A percentile compares a stretch with the other conserved stretches of the same genome.
These are phyloP conservation scores for Dryadomyces quercus-mongolicae DNA, from an alignment of 2,329 filamentous ascomycete species.

Conservation along the genomic window DNA sequence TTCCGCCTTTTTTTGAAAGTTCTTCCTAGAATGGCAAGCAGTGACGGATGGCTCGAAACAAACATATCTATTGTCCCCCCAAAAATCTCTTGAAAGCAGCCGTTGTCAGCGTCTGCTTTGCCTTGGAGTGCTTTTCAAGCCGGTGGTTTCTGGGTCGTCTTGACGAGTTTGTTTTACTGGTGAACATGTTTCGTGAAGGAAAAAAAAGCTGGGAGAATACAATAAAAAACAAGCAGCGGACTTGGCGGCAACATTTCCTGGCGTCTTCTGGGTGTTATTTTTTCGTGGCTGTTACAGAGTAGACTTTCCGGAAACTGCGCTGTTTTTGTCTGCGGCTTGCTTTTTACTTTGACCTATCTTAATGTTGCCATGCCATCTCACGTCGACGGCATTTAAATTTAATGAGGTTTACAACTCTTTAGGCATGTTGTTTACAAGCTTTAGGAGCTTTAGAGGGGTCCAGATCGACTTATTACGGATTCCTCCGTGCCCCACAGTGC, in stretches of 20 bases:
- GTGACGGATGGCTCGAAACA: background rate
- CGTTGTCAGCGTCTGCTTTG: conserved; percentile 1
- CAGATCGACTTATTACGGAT: no score
- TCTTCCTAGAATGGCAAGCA: background rate
- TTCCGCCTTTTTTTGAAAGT: background rate
- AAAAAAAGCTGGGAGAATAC: conserved; percentile 5
- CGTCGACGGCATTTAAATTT: background rate
- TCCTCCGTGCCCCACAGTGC: background rate
- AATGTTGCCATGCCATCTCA: background rate
- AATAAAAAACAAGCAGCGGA: conserved; percentile 7
- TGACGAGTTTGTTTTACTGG: conserved; percentile 1
- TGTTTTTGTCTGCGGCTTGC: conserved; percentile 8
- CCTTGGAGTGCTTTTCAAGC: background rate
- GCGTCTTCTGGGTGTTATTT: conserved; percentile 12
- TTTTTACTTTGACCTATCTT: conserved; percentile 12
- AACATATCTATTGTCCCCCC: background rate
- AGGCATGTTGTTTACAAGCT: background rate
- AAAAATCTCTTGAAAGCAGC: background rate
- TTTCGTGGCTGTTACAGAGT: conserved; percentile 11
- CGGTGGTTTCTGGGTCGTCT: conserved; percentile 3
- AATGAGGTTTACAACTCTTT: background rate
- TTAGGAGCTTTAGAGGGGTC: background rate
- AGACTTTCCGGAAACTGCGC: conserved; percentile 18
- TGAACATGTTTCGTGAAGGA: conserved; percentile 4
- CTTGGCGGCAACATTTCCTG: conserved; percentile 8